Base-by-base conservation (phyloP, 2,329 filamentous ascomycete genomes). In the Beauveria varroae region DNA sequence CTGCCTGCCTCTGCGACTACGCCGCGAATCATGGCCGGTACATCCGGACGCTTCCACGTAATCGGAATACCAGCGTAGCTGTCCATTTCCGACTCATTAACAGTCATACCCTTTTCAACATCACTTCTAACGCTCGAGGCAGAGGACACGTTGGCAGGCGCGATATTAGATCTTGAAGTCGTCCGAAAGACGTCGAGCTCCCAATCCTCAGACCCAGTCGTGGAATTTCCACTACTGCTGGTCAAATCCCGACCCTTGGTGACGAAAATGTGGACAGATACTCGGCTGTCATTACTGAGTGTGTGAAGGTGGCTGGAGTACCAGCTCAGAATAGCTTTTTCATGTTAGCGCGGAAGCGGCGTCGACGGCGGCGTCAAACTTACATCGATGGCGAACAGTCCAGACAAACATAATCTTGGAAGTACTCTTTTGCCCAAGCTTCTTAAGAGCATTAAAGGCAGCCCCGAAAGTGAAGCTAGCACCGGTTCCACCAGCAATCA, bases 401-500 rank as follows among this genome's bases (percentile, higher is more conserved):
- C 76, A 78, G 16, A 78, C 65, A 56, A 78, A 76, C n/a, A 70
- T 66, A 16, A 78, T 65, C 5, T 65, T 67, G 46, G 69, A 69
- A 16, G 64, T 64, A 0, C 65, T 65, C 20, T 65, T 64, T 3
- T 18, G 41, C 3, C 49, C 62, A 3, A 68, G 63, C 16, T 64
- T 69, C 54, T 66, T 70, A 14, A 78, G 67, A 57, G 78, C 68
- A 62, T 70, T 68, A 46, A 76, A 70, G 6, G 73, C 74, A 24
- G 71, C 71, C 50, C 77, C 77, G 49, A 77, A 71, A 6, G 76
- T 75, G 68, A 86, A 87, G 34, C 80, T 85, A 2, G 81, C 84
- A 2, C 85, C 85, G 56, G 82, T 83, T 5, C 85, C 85, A 14
- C 84, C 85, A 3, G 83, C 82, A 43, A 87, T 75, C 46, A 87